Evolutionary conservation across 2,329 filamentous ascomycete genomes (phyloP).

Genomic region (Penicillium sp.): DNA sequence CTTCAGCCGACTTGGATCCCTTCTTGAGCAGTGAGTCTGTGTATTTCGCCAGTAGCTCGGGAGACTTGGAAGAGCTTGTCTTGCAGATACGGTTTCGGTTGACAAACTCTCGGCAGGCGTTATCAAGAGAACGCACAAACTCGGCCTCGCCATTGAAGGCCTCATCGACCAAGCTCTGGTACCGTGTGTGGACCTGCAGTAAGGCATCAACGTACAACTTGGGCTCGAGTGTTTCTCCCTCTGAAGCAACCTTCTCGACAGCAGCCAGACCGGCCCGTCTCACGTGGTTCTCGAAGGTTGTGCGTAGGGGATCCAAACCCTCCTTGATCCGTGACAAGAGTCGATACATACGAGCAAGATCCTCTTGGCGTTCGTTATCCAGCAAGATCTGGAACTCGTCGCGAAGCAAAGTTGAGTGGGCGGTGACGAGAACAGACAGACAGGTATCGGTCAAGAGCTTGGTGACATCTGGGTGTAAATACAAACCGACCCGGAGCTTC

Average conservation of each 20-base stretch:
- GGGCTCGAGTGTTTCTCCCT: conserved; percentile 87
- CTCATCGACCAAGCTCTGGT: conserved; percentile 84
- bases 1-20: conserved; percentile 83
- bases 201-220: conserved; percentile 96
- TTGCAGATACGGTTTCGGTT: conserved; percentile 97
- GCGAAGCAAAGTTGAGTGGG: conserved; percentile 79
- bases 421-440: conserved; percentile 83
- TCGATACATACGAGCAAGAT: conserved; percentile 95
- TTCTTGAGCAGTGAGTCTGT: conserved; percentile 90
- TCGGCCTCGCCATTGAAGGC: conserved; percentile 95
- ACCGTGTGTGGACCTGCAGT: conserved; percentile 90
- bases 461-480: conserved; percentile 87
- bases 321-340: conserved; percentile 86
- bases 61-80: conserved; percentile 87
- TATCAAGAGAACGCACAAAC: conserved; percentile 93
- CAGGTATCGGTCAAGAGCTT: conserved; percentile 80
- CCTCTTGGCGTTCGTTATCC: conserved; percentile 90
- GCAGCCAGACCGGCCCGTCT: conserved; percentile 83
- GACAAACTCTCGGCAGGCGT: conserved; percentile 96
- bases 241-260: conserved; percentile 84
- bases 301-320: conserved; percentile 82
- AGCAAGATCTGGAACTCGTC: conserved; percentile 95
- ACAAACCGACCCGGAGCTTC: conserved; percentile 88
- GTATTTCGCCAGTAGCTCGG: conserved; percentile 92
- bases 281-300: conserved; percentile 88